A percentile compares a stretch with the other conserved stretches of the same genome.
Evolutionary conservation across 768 basidiomycete genomes (phyloP).

Genomic region (Peribolospora baueri): DNA sequence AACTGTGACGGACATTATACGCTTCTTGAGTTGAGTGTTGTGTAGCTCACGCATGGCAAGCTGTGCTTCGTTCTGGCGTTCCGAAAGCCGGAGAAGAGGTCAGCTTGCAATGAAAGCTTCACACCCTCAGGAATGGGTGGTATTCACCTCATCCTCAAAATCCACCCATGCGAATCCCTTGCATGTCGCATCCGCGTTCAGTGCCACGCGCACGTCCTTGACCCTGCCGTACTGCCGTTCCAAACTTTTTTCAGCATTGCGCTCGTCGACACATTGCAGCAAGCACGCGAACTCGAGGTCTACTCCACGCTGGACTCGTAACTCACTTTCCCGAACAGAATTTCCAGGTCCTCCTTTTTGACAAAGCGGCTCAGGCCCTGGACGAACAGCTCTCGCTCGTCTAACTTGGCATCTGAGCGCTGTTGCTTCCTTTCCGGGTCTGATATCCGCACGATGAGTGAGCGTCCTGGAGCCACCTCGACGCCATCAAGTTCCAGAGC

Average conservation of each 20-base stretch:
- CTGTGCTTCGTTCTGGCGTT: too few species aligned
- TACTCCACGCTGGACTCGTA: too few species aligned
- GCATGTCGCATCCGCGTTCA: slow-evolving; percentile 40
- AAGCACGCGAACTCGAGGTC: too few species aligned
- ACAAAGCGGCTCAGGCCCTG: slow-evolving; percentile 60
- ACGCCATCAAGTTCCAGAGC: slow-evolving; percentile 58
- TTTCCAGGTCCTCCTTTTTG: slow-evolving; percentile 49
- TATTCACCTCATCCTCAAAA: slow-evolving; percentile 50
- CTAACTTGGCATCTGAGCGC: slow-evolving; percentile 63
- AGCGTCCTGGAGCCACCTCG: slow-evolving; percentile 43
- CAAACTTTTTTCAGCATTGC: too few species aligned
- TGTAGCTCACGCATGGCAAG: slow-evolving; percentile 27
- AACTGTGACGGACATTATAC: slow-evolving; percentile 69
- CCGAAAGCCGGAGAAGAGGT: too few species aligned
- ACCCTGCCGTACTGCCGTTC: slow-evolving; percentile 45
- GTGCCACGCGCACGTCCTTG: slow-evolving; percentile 54
- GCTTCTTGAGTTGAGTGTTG: slow-evolving; percentile 65
- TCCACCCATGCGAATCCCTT: slow-evolving; percentile 87
- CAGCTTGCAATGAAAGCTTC: too few species aligned
- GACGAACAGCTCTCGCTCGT: slow-evolving; percentile 66
- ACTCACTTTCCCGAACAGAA: slow-evolving; percentile 50
- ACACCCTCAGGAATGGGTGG: too few species aligned
- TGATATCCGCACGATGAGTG: slow-evolving; percentile 57
- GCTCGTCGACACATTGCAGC: too few species aligned
- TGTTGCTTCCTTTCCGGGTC: slow-evolving; percentile 74